A percentile compares a stretch with the other conserved stretches of the same genome.
Evolutionary conservation across 768 basidiomycete genomes (phyloP).

Genomic region (Lentinula boryana): DNA sequence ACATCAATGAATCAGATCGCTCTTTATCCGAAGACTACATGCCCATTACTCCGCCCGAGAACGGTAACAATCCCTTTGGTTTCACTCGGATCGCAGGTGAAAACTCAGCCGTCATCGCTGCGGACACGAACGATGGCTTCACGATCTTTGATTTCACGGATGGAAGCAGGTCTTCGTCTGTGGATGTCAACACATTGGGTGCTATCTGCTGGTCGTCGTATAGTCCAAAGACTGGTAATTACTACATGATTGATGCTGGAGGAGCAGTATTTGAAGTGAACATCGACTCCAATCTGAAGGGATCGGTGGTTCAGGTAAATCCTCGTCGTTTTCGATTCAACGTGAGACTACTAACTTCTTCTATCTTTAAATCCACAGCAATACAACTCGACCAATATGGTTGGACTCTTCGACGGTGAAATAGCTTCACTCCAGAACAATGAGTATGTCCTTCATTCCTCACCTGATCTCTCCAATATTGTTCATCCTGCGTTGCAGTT

Average conservation of each 20-base stretch:
- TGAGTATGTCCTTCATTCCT: constrained; percentile 23
- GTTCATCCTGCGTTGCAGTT: constrained; percentile 17
- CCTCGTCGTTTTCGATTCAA: neutral
- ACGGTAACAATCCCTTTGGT: constrained; percentile 42
- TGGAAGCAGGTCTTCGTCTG: constrained; percentile 19
- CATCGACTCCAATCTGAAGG: constrained; percentile 37
- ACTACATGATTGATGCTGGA: constrained; percentile 37
- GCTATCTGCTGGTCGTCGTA: constrained; percentile 39
- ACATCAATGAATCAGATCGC: constrained; percentile 29
- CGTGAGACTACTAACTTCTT: neutral
- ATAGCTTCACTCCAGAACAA: constrained; percentile 29
- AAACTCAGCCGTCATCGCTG: constrained; percentile 29
- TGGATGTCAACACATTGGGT: constrained; percentile 27
- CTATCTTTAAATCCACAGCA: constrained; percentile 18
- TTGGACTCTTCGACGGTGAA: constrained; percentile 34
- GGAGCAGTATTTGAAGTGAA: constrained; percentile 39
- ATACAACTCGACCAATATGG: constrained; percentile 27
- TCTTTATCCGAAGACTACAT: constrained; percentile 35
- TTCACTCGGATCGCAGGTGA: constrained; percentile 35
- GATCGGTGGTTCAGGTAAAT: constrained; percentile 34
- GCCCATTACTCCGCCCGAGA: constrained; percentile 26
- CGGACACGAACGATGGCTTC: constrained; percentile 33
- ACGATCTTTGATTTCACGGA: constrained; percentile 27
- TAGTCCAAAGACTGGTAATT: constrained; percentile 34
- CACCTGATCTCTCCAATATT: no score